These are phyloP conservation scores for Helotiales sp. DNA, from an alignment of 2,329 filamentous ascomycete genomes.

Conservation along the genomic window DNA sequence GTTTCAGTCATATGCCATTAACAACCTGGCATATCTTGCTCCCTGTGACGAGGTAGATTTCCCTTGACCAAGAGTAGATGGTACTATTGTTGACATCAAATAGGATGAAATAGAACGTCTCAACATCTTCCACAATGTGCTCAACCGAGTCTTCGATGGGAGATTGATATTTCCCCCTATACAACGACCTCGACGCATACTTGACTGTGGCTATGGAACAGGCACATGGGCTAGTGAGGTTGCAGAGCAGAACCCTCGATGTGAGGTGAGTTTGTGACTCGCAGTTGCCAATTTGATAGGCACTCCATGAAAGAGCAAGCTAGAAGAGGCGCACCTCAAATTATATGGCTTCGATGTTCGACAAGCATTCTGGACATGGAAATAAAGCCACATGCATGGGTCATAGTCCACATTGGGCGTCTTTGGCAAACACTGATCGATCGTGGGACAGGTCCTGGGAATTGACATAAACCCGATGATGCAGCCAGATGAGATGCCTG, in stretches of 20 bases:
- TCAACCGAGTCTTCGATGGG: constrained; percentile 68
- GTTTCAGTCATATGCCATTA: constrained; percentile 70
- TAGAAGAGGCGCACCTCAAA: neutral
- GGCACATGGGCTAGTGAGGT: constrained; percentile 73
- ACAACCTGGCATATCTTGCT: constrained; percentile 67
- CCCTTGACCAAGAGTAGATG: neutral
- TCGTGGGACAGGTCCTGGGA: constrained; percentile 63
- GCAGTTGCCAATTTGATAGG: neutral
- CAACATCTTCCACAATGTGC: constrained; percentile 65
- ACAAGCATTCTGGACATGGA: neutral
- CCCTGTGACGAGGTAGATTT: constrained; percentile 71
- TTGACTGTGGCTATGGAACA: constrained; percentile 77
- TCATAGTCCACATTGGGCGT: neutral
- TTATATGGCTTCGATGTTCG: neutral
- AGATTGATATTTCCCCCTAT: constrained; percentile 74
- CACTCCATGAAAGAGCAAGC: too few relatives aligned
- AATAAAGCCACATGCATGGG: neutral
- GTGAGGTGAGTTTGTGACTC: constrained; percentile 57
- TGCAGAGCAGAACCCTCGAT: constrained; percentile 65
- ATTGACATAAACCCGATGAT: constrained; percentile 75
- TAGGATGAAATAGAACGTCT: constrained; percentile 68
- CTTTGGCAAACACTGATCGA: neutral
- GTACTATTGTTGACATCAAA: constrained; percentile 1
- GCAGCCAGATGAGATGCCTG: constrained; percentile 66
- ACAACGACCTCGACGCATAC: constrained; percentile 57